Conservation (phyloP, 106 monocot species). For the Acorus gramineus region DNA sequence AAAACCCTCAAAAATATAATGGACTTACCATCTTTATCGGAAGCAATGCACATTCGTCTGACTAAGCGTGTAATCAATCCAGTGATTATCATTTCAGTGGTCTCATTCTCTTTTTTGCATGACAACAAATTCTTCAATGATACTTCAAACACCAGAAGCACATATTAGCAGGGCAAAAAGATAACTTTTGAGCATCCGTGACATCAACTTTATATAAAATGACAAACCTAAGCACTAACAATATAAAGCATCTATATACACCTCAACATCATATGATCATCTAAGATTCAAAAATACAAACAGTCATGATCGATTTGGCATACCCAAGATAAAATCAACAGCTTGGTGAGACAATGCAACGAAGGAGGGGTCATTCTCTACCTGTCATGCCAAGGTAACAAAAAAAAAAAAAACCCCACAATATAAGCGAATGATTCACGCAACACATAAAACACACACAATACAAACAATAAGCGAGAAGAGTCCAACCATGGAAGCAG, state of each 20-base stretch:
- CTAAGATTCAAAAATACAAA: too few relatives aligned
- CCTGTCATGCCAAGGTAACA: constrained; percentile 19
- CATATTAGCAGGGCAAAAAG: neutral
- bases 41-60: constrained; percentile 56
- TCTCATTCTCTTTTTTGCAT: constrained; percentile 41
- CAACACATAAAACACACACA: too few relatives aligned
- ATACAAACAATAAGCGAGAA: neutral
- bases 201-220: too few relatives aligned
- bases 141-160: constrained; percentile 30
- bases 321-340: constrained; percentile 65
- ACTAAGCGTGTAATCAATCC: constrained; percentile 58
- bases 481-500: neutral
- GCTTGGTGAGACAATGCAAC: constrained; percentile 66
- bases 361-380: constrained; percentile 27
- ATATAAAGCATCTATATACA: too few relatives aligned
- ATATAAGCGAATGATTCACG: neutral
- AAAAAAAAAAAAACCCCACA: constrained; percentile 3
- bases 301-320: neutral
- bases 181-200: too few relatives aligned
- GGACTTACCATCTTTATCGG: constrained; percentile 34
- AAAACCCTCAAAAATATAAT: neutral
- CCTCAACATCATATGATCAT: too few relatives aligned
- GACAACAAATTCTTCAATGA: constrained; percentile 69
- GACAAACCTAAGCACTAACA: too few relatives aligned
- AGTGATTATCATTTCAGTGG: constrained; percentile 67